Evolutionary conservation across 179 eudicot species (phyloP).

Genomic region (Beta lomatogona): DNA sequence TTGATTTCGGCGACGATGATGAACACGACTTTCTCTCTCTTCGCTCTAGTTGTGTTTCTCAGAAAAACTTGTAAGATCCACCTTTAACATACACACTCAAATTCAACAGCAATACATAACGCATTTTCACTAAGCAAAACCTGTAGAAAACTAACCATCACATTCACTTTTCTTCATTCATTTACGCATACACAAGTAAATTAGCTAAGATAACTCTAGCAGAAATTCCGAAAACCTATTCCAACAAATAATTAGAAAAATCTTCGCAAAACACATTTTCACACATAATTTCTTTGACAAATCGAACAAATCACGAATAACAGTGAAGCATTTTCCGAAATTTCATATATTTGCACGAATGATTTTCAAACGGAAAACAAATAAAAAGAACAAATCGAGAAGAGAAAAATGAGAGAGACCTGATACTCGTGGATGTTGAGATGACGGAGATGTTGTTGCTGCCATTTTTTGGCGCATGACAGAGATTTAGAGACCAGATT

Average conservation of each 20-base stretch:
- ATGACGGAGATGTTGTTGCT: slow-evolving; percentile 93
- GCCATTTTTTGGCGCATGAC: slow-evolving; percentile 85
- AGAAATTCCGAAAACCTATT: neutral
- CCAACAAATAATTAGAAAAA: neutral
- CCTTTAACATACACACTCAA: neutral
- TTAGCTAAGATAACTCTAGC: neutral
- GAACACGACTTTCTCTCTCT: too few species aligned
- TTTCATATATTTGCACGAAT: neutral
- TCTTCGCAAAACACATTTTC: neutral
- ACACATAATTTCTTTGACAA: neutral
- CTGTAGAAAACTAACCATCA: neutral
- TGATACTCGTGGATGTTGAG: slow-evolving; percentile 91
- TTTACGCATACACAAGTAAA: too few species aligned
- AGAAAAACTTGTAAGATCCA: too few species aligned
- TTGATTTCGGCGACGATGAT: too few species aligned
- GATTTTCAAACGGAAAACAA: neutral
- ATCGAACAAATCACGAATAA: neutral
- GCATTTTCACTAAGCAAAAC: neutral
- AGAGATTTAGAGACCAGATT: slow-evolving; percentile 65
- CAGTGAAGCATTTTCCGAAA: neutral
- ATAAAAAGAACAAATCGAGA: neutral
- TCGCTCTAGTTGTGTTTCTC: too few species aligned
- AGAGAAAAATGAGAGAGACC: slow-evolving; percentile 36
- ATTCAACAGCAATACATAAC: neutral
- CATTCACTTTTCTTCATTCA: too few species aligned